These are phyloP conservation scores for Populus hybrid DNA, from an alignment of 441 rosid genomes.

Conservation along the genomic window DNA sequence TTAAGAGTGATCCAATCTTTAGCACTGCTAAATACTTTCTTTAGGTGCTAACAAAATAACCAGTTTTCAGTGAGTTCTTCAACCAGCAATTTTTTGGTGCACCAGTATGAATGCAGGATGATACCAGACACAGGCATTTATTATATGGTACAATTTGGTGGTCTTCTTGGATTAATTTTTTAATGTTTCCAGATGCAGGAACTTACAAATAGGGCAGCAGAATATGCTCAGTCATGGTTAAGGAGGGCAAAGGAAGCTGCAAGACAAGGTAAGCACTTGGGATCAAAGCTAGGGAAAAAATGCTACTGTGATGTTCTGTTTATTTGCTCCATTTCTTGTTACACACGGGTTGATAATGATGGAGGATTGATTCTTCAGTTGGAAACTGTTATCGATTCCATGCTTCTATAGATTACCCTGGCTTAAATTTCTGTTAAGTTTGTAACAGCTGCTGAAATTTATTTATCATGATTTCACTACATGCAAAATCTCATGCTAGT, in stretches of 20 bases:
- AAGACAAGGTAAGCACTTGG: constrained; percentile 49
- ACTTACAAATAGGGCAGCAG: constrained; percentile 53
- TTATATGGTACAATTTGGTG: not conserved
- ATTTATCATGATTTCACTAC: not conserved
- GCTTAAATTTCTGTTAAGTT: not conserved
- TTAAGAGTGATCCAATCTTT: not conserved
- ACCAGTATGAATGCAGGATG: not conserved
- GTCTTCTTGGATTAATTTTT: constrained; percentile 1
- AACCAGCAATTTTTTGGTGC: not conserved
- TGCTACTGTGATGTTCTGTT: not conserved
- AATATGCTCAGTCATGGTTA: constrained; percentile 70
- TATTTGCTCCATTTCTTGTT: not conserved
- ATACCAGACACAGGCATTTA: not conserved
- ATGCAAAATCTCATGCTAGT: not conserved
- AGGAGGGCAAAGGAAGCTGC: constrained; percentile 67
- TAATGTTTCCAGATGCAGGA: constrained; percentile 61
- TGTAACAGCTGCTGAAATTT: not conserved
- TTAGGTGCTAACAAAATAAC: not conserved
- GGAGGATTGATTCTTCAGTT: not conserved
- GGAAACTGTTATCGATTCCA: not conserved
- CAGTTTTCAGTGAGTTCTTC: not conserved
- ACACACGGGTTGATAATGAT: not conserved
- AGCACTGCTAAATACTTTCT: not conserved
- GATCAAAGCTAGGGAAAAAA: not conserved
- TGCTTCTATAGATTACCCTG: not conserved